A percentile compares a stretch with the other conserved stretches of the same genome.
Evolutionary conservation across 768 basidiomycete genomes (phyloP).

Genomic region (Termitomyces sp.): DNA sequence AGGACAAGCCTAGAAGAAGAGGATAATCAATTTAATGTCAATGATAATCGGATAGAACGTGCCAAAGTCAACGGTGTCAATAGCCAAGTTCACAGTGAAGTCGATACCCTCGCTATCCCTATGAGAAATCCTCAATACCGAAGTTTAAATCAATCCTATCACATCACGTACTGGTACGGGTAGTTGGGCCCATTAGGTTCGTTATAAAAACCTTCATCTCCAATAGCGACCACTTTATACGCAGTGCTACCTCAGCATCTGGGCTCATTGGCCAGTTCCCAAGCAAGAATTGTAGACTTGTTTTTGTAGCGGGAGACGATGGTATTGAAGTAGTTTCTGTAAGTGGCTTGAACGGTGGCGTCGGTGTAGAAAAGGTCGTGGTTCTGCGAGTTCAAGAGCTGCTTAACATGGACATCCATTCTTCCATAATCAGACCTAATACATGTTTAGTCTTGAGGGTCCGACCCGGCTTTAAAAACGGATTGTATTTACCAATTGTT

Average conservation of each 20-base stretch:
- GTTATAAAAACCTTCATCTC: constrained; percentile 31
- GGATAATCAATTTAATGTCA: not conserved
- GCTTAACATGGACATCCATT: constrained; percentile 63
- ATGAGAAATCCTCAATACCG: constrained; percentile 18
- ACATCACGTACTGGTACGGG: constrained; percentile 42
- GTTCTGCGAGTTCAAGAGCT: constrained; percentile 33
- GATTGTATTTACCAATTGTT: constrained; percentile 43
- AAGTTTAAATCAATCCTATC: not conserved
- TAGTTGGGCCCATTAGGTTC: constrained; percentile 39
- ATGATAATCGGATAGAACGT: constrained; percentile 20
- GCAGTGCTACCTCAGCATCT: constrained; percentile 37
- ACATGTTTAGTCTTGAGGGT: not conserved
- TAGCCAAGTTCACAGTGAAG: constrained; percentile 53
- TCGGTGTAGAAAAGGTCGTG: constrained; percentile 52
- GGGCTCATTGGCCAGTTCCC: constrained; percentile 40
- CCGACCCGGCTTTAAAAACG: not conserved
- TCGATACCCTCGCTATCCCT: constrained; percentile 54
- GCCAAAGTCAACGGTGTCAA: constrained; percentile 59
- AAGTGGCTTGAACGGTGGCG: constrained; percentile 7
- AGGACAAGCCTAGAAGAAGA: constrained; percentile 25
- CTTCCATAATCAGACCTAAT: constrained; percentile 48
- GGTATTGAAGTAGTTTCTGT: constrained; percentile 44
- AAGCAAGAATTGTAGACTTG: constrained; percentile 51
- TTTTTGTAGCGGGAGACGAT: constrained; percentile 45
- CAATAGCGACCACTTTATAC: constrained; percentile 20